These are phyloP conservation scores for Phaeosphaeria sp. DNA, from an alignment of 2,329 filamentous ascomycete genomes.

Conservation along the genomic window DNA sequence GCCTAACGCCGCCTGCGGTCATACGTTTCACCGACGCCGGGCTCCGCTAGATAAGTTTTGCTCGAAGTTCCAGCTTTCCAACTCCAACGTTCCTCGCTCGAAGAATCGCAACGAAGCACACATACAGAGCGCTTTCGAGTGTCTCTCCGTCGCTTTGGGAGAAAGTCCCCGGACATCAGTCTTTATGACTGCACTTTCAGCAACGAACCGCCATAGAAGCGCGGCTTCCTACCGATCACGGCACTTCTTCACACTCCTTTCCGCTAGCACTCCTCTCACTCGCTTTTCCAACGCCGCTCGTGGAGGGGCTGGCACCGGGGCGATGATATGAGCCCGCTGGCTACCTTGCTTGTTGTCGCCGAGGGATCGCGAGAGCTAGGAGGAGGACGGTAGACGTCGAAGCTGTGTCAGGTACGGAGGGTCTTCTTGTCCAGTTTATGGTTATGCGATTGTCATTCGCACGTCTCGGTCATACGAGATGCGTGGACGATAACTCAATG, in stretches of 20 bases:
- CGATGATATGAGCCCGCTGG: slow-evolving; percentile 88
- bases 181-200: slow-evolving; percentile 68
- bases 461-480: slow-evolving; percentile 44
- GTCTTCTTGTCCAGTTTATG: slow-evolving; percentile 88
- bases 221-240: slow-evolving; percentile 69
- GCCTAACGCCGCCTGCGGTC: slow-evolving; percentile 26
- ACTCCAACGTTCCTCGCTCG: slow-evolving; percentile 83
- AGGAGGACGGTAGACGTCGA: slow-evolving; percentile 37
- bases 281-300: slow-evolving; percentile 22
- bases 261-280: slow-evolving; percentile 59
- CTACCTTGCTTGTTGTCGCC: slow-evolving; percentile 42
- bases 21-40: slow-evolving; percentile 23
- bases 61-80: slow-evolving; percentile 3
- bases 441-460: slow-evolving; percentile 90
- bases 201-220: slow-evolving; percentile 99
- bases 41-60: slow-evolving; percentile 29
- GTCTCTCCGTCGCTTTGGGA: slow-evolving; percentile 81
- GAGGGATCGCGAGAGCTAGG: slow-evolving; percentile 31
- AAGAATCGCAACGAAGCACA: slow-evolving; percentile 99
- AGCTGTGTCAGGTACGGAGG: slow-evolving; percentile 50
- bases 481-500: slow-evolving; percentile 89
- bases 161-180: slow-evolving; percentile 99
- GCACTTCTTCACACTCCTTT: slow-evolving; percentile 56
- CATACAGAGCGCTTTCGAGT: slow-evolving; percentile 69
- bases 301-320: slow-evolving; percentile 65